phyloP scores from a whole-genome alignment of 2,329 filamentous ascomycete species.

The Fusarium albosuccineum region DNA sequence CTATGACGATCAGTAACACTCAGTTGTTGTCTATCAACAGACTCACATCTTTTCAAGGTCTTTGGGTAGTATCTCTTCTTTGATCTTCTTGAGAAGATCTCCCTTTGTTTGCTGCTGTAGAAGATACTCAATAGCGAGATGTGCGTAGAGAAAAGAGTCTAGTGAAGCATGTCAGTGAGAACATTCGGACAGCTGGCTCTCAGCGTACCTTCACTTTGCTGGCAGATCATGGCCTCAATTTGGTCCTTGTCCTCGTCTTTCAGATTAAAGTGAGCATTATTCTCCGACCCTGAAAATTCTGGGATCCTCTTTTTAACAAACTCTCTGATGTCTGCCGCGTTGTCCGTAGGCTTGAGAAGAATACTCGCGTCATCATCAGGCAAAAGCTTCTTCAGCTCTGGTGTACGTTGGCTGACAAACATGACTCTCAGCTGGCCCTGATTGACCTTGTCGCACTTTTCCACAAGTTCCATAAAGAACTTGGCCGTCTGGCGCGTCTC shows the following conservation, averaged over 20 bases:
- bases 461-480: conserved; percentile 36
- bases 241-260: neutral
- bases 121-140: neutral
- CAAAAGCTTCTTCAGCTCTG: neutral
- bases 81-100: neutral
- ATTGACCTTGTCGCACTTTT: conserved; percentile 8
- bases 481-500: conserved; percentile 48
- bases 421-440: neutral
- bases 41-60: neutral
- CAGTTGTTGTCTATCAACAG: accelerated
- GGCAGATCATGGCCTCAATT: neutral
- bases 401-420: neutral
- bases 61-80: neutral
- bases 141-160: conserved; percentile 4
- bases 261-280: neutral
- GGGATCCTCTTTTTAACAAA: neutral
- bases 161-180: neutral
- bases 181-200: too few relatives aligned
- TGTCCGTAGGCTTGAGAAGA: neutral
- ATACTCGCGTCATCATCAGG: neutral
- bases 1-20: neutral
- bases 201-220: neutral
- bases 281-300: neutral
- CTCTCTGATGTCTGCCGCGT: neutral
- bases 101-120: neutral